A percentile compares a stretch with the other conserved stretches of the same genome.
Evolutionary conservation across 257 asterid species (phyloP).

Genomic region (Eucommia ulmoides): DNA sequence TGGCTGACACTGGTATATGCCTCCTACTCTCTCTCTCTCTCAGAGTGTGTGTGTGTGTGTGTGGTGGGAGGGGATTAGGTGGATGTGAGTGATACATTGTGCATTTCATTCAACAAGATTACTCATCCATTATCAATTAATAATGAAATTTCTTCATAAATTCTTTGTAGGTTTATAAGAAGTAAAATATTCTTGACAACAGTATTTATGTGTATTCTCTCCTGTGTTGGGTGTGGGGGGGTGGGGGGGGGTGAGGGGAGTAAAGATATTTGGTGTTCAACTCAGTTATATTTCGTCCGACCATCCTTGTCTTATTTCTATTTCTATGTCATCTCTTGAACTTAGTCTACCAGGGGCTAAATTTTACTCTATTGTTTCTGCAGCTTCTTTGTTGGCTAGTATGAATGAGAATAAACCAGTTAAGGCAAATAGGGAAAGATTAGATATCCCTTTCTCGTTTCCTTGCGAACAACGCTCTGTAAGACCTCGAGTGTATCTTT

Average conservation of each 20-base stretch:
- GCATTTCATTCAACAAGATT: neutral
- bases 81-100: neutral
- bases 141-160: too few relatives aligned
- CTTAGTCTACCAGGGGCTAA: neutral
- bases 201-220: too few relatives aligned
- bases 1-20: constrained; percentile 53
- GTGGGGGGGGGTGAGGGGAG: neutral
- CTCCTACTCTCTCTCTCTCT: neutral
- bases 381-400: constrained; percentile 62
- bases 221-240: neutral
- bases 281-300: neutral
- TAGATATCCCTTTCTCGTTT: constrained; percentile 66
- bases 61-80: neutral
- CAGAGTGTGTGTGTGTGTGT: neutral
- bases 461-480: constrained; percentile 94
- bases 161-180: too few relatives aligned
- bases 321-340: constrained; percentile 5
- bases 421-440: constrained; percentile 59
- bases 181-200: too few relatives aligned
- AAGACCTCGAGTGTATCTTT: constrained; percentile 63
- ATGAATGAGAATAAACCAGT: constrained; percentile 36
- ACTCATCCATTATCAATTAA: neutral
- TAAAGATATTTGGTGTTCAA: neutral
- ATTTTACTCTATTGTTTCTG: constrained; percentile 11
- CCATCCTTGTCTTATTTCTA: neutral